A percentile compares a stretch with the other conserved stretches of the same genome.
These are phyloP conservation scores for Mrakiaceae sp. DNA, from an alignment of 1,284 basidiomycete genomes.

Conservation along the genomic window DNA sequence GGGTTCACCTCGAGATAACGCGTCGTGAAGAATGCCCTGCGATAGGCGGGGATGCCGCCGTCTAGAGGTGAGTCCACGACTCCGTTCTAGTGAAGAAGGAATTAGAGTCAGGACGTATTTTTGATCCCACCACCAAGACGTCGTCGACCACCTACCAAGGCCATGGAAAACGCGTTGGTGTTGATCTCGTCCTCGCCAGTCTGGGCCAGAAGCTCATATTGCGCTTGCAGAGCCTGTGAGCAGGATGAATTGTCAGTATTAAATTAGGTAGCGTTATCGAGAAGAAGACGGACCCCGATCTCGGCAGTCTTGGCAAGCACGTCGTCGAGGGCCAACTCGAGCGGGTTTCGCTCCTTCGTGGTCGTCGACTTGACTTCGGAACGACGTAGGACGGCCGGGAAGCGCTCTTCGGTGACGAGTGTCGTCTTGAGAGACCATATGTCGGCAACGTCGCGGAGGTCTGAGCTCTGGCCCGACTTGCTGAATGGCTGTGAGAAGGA, in stretches of 20 bases:
- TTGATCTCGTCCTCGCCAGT: slow-evolving; percentile 57
- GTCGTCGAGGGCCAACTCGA: slow-evolving; percentile 72
- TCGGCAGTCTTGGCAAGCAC: slow-evolving; percentile 68
- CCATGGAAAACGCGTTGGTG: slow-evolving; percentile 74
- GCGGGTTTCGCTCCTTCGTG: slow-evolving; percentile 69
- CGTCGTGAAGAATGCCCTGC: slow-evolving; percentile 61
- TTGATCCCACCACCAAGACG: slow-evolving; percentile 15
- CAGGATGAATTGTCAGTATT: not conserved
- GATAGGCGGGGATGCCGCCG: slow-evolving; percentile 62
- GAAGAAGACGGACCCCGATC: slow-evolving; percentile 35
- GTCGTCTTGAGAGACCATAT: slow-evolving; percentile 23
- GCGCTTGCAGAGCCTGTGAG: slow-evolving; percentile 46
- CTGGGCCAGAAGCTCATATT: slow-evolving; percentile 65
- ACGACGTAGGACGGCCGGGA: slow-evolving; percentile 82
- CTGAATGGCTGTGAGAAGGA: slow-evolving; percentile 60
- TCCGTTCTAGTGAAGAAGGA: slow-evolving; percentile 9
- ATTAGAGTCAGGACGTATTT: slow-evolving; percentile 21
- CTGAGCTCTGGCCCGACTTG: slow-evolving; percentile 51
- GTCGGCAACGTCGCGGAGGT: slow-evolving; percentile 41
- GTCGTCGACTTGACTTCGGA: slow-evolving; percentile 74
- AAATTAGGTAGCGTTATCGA: not conserved
- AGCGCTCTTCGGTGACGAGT: slow-evolving; percentile 54
- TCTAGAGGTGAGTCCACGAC: slow-evolving; percentile 16
- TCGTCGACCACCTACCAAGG: slow-evolving; percentile 22
- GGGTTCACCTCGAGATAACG: slow-evolving; percentile 59